Percentiles rank a stretch among this genome's conserved stretches.
These are phyloP conservation scores for Lepidium sativum DNA, from an alignment of 345 rosid species.

Conservation along the genomic window DNA sequence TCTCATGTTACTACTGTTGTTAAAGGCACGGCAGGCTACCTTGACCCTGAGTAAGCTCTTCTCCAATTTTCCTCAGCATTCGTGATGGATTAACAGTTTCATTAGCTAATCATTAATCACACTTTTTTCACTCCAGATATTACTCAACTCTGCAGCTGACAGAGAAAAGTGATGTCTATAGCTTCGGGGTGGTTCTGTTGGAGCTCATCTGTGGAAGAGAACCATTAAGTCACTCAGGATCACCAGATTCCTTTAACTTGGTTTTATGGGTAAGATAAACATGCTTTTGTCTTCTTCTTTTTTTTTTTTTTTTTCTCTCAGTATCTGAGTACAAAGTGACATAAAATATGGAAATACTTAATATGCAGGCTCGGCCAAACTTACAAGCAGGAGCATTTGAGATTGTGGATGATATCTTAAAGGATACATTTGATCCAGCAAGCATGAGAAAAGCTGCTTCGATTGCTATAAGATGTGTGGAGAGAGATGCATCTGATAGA, in stretches of 20 bases:
- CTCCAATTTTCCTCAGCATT: neutral
- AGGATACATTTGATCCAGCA: constrained; percentile 51
- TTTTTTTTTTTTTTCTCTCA: neutral
- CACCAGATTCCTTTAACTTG: constrained; percentile 90
- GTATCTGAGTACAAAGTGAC: neutral
- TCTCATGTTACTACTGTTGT: constrained; percentile 86
- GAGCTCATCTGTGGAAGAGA: constrained; percentile 95
- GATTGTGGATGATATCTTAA: constrained; percentile 62
- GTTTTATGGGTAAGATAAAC: constrained; percentile 69
- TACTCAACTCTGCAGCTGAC: constrained; percentile 85
- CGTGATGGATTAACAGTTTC: neutral
- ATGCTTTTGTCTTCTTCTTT: neutral
- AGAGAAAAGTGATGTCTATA: constrained; percentile 87
- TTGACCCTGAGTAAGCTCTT: constrained; percentile 76
- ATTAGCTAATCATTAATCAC: neutral
- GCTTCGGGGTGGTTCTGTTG: constrained; percentile 84
- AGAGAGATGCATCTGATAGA: constrained; percentile 68
- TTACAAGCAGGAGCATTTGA: constrained; percentile 85
- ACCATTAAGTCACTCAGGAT: constrained; percentile 66
- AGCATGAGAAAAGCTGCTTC: constrained; percentile 66
- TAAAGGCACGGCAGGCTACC: constrained; percentile 92
- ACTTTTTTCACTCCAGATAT: constrained; percentile 40
- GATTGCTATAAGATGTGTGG: constrained; percentile 58
- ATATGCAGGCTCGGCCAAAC: constrained; percentile 76
- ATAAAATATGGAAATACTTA: neutral